A percentile compares a stretch with the other conserved stretches of the same genome.
Conservation (phyloP, 2,329 filamentous ascomycete species). For the Pyrenochaeta sp. region DNA sequence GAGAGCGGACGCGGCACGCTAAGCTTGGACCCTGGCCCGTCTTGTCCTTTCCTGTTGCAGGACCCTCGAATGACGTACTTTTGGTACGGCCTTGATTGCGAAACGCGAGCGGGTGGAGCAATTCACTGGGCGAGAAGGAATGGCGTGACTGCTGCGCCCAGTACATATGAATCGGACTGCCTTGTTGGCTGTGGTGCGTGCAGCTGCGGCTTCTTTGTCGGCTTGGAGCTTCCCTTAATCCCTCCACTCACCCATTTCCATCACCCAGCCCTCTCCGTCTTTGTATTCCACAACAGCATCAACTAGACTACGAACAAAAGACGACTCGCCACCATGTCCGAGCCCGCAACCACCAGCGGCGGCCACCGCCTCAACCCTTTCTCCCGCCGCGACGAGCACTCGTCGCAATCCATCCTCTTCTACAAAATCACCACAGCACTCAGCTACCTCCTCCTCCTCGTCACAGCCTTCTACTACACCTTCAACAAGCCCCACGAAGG, state of each 20-base stretch:
- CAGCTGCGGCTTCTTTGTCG: no score
- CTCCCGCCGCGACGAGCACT: constrained; percentile 72
- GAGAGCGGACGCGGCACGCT: neutral
- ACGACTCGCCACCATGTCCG: constrained; percentile 15
- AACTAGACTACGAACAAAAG: neutral
- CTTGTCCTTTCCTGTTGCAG: neutral
- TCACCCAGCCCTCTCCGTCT: neutral
- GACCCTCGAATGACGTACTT: neutral
- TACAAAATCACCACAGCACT: constrained; percentile 80
- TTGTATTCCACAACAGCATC: neutral
- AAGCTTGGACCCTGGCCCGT: no score
- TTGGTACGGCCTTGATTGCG: neutral
- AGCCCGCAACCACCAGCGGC: constrained; percentile 50
- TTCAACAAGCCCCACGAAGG: constrained; percentile 71
- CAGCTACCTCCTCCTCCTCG: constrained; percentile 77
- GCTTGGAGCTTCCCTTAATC: no score
- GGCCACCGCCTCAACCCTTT: constrained; percentile 71
- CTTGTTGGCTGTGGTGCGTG: no score
- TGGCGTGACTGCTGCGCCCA: no score
- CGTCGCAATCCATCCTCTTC: constrained; percentile 66
- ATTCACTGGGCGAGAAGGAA: no score
- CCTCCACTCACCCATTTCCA: no score
- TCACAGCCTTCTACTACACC: constrained; percentile 78
- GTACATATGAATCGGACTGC: no score
- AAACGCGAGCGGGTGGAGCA: no score